A percentile compares a stretch with the other conserved stretches of the same genome.
phyloP scores from a whole-genome alignment of 495 filamentous ascomycete genomes.

The Penicillium psychrofluorescens region DNA sequence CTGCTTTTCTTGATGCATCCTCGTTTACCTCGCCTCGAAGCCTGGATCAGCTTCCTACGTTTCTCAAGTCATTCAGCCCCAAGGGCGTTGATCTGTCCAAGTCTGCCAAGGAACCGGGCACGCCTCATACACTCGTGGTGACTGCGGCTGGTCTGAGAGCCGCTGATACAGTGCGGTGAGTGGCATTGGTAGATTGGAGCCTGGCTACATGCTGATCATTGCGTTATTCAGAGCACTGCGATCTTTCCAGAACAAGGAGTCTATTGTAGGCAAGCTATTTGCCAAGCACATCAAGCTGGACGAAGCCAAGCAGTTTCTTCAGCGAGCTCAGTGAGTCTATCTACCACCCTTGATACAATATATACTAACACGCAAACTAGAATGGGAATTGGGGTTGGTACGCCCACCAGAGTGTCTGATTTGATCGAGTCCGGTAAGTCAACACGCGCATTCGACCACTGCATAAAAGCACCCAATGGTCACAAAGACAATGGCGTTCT shows the following conservation, averaged over 20 bases:
- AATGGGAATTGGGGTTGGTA: conserved; percentile 82
- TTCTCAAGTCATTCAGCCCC: conserved; percentile 59
- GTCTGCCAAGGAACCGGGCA: conserved; percentile 61
- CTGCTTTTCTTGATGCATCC: conserved; percentile 64
- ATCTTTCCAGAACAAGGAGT: conserved; percentile 69
- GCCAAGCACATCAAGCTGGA: conserved; percentile 96
- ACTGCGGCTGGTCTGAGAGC: conserved; percentile 73
- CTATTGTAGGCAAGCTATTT: conserved; percentile 81
- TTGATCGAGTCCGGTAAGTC: conserved; percentile 67
- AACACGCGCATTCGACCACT: not conserved
- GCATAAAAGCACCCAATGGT: not conserved
- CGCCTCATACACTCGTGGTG: conserved; percentile 81
- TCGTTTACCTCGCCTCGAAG: conserved; percentile 56
- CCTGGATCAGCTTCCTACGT: conserved; percentile 65
- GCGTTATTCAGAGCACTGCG: conserved; percentile 52
- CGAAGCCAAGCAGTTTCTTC: conserved; percentile 72
- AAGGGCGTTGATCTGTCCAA: conserved; percentile 43
- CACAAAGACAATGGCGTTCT: not conserved
- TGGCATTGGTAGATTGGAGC: not conserved
- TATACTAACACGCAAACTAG: conserved; percentile 28
- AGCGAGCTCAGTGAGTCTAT: conserved; percentile 45
- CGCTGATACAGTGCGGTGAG: conserved; percentile 67
- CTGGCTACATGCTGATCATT: conserved; percentile 3
- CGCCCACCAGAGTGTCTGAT: conserved; percentile 72
- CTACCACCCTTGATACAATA: not conserved